phyloP scores from a whole-genome alignment of 306 rosid genomes.

The Ceratonia siliqua region DNA sequence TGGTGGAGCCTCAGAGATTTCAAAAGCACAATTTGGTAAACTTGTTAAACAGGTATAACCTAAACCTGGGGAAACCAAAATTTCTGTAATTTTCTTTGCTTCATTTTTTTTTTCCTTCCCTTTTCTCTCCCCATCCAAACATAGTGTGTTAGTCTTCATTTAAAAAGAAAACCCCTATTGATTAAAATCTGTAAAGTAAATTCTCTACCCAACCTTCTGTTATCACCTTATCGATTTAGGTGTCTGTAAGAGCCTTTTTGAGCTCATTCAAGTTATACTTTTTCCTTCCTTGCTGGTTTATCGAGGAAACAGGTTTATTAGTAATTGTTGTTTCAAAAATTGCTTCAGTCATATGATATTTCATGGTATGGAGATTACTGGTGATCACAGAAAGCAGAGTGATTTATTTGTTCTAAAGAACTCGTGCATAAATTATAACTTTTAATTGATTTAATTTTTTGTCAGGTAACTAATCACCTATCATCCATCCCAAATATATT shows the following conservation, averaged over 20 bases:
- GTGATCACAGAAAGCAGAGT: background rate
- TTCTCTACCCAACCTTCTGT: background rate
- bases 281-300: background rate
- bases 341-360: background rate
- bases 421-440: background rate
- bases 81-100: too few relatives aligned
- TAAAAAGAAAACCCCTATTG: too few relatives aligned
- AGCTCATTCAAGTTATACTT: background rate
- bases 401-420: background rate
- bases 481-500: conserved; percentile 46
- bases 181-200: background rate
- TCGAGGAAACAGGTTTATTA: background rate
- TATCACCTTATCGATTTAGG: too few relatives aligned
- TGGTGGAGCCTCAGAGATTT: conserved; percentile 33
- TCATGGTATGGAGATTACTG: background rate
- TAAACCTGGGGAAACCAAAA: background rate
- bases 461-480: conserved; percentile 48
- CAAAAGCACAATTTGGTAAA: conserved; percentile 41
- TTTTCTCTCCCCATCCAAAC: too few relatives aligned
- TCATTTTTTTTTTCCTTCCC: too few relatives aligned
- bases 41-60: conserved; percentile 50
- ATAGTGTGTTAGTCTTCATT: too few relatives aligned
- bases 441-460: background rate
- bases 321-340: background rate
- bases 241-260: background rate